phyloP scores from a whole-genome alignment of 352 stramenopile genomes.

The Phytophthora megakarya region DNA sequence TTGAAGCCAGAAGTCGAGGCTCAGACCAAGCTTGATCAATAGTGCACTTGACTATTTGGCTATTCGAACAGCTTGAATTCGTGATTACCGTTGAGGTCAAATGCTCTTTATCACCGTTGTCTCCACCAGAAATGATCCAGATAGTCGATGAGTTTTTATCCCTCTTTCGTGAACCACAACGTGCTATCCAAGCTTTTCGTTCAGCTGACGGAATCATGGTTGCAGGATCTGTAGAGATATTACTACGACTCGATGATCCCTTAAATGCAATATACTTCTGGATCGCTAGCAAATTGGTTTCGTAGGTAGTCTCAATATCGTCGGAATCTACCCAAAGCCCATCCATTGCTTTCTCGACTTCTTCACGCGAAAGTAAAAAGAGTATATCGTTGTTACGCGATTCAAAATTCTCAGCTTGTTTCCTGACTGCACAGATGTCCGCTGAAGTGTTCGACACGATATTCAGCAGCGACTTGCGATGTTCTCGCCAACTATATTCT shows the following conservation, averaged over 20 bases:
- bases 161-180: conserved; percentile 58
- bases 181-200: conserved; percentile 57
- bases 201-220: neutral
- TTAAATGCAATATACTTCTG: conserved; percentile 60
- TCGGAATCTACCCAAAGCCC: conserved; percentile 20
- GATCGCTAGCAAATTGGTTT: conserved; percentile 32
- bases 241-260: conserved; percentile 19
- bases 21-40: conserved; percentile 57
- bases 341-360: conserved; percentile 26
- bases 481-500: conserved; percentile 18
- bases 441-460: conserved; percentile 24
- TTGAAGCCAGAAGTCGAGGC: conserved; percentile 44
- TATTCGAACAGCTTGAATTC: conserved; percentile 29
- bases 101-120: neutral
- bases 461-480: conserved; percentile 18
- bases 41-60: conserved; percentile 66
- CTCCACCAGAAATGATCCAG: conserved; percentile 60
- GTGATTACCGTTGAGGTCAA: conserved; percentile 18
- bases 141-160: conserved; percentile 49
- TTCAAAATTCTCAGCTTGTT: conserved; percentile 22
- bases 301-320: neutral
- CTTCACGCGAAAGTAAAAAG: conserved; percentile 21
- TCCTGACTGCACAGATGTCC: conserved; percentile 33
- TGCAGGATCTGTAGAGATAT: neutral
- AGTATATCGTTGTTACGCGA: conserved; percentile 23